phyloP scores from a whole-genome alignment of 805 yeast species.

The Kuraishia floccosa region DNA sequence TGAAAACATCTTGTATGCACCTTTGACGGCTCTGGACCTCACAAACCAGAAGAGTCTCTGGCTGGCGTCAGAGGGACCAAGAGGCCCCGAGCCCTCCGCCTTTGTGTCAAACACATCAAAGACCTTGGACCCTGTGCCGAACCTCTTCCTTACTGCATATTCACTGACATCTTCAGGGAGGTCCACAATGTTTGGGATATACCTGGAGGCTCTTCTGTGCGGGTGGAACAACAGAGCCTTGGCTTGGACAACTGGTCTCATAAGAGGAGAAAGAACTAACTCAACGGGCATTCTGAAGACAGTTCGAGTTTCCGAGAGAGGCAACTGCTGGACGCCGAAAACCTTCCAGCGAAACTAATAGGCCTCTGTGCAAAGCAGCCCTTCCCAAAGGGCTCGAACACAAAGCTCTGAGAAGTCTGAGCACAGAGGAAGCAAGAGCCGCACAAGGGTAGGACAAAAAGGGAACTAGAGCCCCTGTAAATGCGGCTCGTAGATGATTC shows the following conservation, averaged over 20 bases:
- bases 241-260: slow-evolving; percentile 48
- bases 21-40: slow-evolving; percentile 57
- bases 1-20: slow-evolving; percentile 49
- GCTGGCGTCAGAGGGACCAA: slow-evolving; percentile 29
- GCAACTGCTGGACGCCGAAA: too few relatives aligned
- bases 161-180: slow-evolving; percentile 22
- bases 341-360: too few relatives aligned
- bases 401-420: too few relatives aligned
- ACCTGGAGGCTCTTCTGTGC: slow-evolving; percentile 44
- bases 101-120: slow-evolving; percentile 42
- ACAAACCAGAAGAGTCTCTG: slow-evolving; percentile 39
- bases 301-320: not conserved
- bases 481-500: too few relatives aligned
- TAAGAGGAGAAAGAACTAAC: slow-evolving; percentile 41
- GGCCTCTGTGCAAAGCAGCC: not conserved
- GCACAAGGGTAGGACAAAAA: too few relatives aligned
- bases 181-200: slow-evolving; percentile 41
- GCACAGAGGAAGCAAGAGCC: too few relatives aligned
- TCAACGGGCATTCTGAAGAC: slow-evolving; percentile 41
- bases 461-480: too few relatives aligned
- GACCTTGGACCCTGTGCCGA: slow-evolving; percentile 50
- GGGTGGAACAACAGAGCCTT: slow-evolving; percentile 42
- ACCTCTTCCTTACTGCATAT: slow-evolving; percentile 40
- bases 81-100: slow-evolving; percentile 20
- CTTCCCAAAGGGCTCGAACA: too few relatives aligned